Conservation (phyloP, 306 rosid species). For the Medicago arabica region DNA sequence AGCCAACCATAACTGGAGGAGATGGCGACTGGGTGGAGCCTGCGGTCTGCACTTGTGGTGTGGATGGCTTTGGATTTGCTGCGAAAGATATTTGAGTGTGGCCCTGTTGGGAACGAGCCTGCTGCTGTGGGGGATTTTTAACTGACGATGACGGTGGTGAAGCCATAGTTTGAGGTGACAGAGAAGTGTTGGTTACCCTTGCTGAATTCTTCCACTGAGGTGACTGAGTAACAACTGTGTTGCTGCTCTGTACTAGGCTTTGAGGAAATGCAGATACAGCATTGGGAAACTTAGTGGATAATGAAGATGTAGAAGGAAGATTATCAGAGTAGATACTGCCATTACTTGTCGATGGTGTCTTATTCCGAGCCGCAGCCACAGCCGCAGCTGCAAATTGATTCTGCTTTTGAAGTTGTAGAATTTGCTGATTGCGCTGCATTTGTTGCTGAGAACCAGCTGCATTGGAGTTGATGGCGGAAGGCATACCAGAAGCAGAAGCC, state of each 20-base stretch:
- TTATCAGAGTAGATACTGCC: slow-evolving; percentile 75
- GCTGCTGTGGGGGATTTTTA: slow-evolving; percentile 75
- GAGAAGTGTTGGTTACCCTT: slow-evolving; percentile 59
- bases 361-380: slow-evolving; percentile 58
- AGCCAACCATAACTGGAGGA: slow-evolving; percentile 77
- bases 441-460: slow-evolving; percentile 69
- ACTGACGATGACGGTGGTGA: slow-evolving; percentile 66
- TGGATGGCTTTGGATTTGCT: slow-evolving; percentile 68
- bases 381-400: slow-evolving; percentile 59
- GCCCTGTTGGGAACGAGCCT: slow-evolving; percentile 66
- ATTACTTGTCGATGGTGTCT: slow-evolving; percentile 69
- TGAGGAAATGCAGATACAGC: slow-evolving; percentile 71
- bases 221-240: slow-evolving; percentile 75
- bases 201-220: slow-evolving; percentile 88
- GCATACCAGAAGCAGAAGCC: slow-evolving; percentile 60
- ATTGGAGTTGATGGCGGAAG: slow-evolving; percentile 49
- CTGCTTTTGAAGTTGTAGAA: slow-evolving; percentile 72
- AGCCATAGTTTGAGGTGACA: slow-evolving; percentile 64
- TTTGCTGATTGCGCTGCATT: slow-evolving; percentile 65
- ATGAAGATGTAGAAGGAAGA: slow-evolving; percentile 66
- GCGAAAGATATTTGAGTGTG: slow-evolving; percentile 89
- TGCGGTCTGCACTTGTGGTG: slow-evolving; percentile 66
- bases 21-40: slow-evolving; percentile 76
- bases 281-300: slow-evolving; percentile 77
- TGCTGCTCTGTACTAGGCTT: slow-evolving; percentile 71